Base-by-base conservation (phyloP, 1,139 yeast genomes). In the Hyphopichia khmerensis region DNA sequence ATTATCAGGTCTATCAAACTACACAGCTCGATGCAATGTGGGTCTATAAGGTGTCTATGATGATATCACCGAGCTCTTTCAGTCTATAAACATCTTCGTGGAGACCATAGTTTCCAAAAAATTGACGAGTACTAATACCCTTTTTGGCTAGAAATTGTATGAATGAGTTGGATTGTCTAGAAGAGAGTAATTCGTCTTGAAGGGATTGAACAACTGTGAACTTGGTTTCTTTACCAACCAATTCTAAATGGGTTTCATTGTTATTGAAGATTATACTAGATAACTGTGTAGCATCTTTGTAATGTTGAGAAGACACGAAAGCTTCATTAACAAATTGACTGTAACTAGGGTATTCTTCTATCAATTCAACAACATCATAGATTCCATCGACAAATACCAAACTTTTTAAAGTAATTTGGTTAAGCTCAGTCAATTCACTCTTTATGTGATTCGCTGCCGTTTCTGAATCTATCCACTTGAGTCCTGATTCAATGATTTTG, bases 331-430 rank as follows among this genome's bases (percentile, higher is more conserved):
- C 65, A 50, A 73, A 72, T 1, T 48, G 40, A 4, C 41, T 37
- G 44, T 72, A 73, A 14, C 26, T 14, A 2, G 48, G 43, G 47
- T 73, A 73, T 45, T 72, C 77, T 4, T 50, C 46, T 7, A 72
- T 24, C 26, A 72, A 53, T 11, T 56, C 57, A 9, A 48, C 51
- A 9, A 63, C 53, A 48, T 70, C 66, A 48, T 56, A 72, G 18
- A 73, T 72, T 0, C 78, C 78, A 49, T 73, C 79, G 1, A 72
- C 43, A 31, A 68, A 59, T 16, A 26, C 8, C 11, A 33, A 23
- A 17, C 7, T 7, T 3, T 32, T 33, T 14, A 30, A 21, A 21
- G 24, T 6, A 6, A 21, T 14, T n/a, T n/a, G n/a, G 33, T n/a
- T 16, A 30, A 30, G 33, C 30, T 6, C 5, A 27, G 13, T 5